phyloP scores from a whole-genome alignment of 495 filamentous ascomycete species.

The Lophiotrema nucula region DNA sequence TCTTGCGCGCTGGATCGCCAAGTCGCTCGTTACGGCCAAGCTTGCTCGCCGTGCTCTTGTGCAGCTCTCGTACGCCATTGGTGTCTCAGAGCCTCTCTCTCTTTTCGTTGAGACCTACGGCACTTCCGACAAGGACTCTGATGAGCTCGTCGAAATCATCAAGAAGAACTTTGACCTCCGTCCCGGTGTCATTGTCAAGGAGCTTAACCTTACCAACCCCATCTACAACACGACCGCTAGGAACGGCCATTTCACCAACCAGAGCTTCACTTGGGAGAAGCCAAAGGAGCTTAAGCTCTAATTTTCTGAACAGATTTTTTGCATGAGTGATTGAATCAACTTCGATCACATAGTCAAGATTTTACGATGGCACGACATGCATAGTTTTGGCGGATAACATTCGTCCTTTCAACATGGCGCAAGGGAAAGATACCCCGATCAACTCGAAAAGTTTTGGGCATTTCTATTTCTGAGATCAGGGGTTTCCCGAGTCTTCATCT shows the following conservation, averaged over 20 bases:
- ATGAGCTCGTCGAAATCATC: slow-evolving; percentile 90
- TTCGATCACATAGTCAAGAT: slow-evolving; percentile 27
- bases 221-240: slow-evolving; percentile 98
- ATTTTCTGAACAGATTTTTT: slow-evolving; percentile 14
- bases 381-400: slow-evolving; percentile 29
- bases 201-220: slow-evolving; percentile 89
- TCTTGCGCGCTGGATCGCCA: slow-evolving; percentile 96
- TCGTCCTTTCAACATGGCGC: slow-evolving; percentile 35
- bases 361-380: slow-evolving; percentile 32
- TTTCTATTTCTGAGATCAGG: slow-evolving; percentile 17
- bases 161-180: slow-evolving; percentile 92
- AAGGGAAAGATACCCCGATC: slow-evolving; percentile 24
- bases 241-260: slow-evolving; percentile 99
- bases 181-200: slow-evolving; percentile 97
- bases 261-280: slow-evolving; percentile 96
- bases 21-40: slow-evolving; percentile 87
- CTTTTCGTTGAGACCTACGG: slow-evolving; percentile 86
- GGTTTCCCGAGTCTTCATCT: slow-evolving; percentile 32
- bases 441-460: slow-evolving; percentile 24
- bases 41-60: slow-evolving; percentile 90
- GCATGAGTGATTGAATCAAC: slow-evolving; percentile 36
- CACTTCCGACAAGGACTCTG: slow-evolving; percentile 68
- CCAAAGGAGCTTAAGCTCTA: slow-evolving; percentile 91
- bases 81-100: slow-evolving; percentile 93
- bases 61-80: slow-evolving; percentile 98